Base-by-base conservation (phyloP, 306 rosid species). In the Corylus americana region DNA sequence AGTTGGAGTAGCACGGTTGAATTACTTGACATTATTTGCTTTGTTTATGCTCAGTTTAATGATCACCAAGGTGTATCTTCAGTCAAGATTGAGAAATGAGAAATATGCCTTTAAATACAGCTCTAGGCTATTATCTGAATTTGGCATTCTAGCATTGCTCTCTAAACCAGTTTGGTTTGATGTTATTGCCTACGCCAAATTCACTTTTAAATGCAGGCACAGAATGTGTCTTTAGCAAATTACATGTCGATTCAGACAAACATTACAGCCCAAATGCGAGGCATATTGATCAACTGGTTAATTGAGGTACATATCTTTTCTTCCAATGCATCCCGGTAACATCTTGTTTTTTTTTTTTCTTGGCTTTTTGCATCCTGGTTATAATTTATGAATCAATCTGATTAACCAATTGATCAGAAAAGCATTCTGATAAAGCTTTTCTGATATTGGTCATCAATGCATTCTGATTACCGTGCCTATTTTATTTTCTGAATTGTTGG, bases 251-350 rank as follows among this genome's bases (percentile, higher is more conserved):
- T 79, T 69, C 98, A 95, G 86, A 85, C 85, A 77, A 91, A 91
- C 59, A 82, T 92, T 74, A 82, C 91, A 63, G 85, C 91, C 80
- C 90, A 81, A 35, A 90, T 92, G 98, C 97, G 98, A 39, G 93
- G 88, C 71, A 81, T 95, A 84, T 83, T 95, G 88, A 79, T 95
- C 85, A 92, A 95, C 85, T 92, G 98, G 97, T 77, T 95, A 71
- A 92, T 90, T 85, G 98, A 95, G 88, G 98, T 91, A 90, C 22
- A 0, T 79, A 74, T 63, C 79, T 75, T 55, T 66, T 76, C 57
- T 57, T 63, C n/a, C 20, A 50, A 70, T 51, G 47, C 71, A 62
- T 71, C 66, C 45, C 45, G 31, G 70, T 85, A 55, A 0, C 27
- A 58, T 74, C 47, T 2, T 77, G 45, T 58, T 78, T 64, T 35